Evolutionary conservation across 1,284 basidiomycete genomes (phyloP), one percentile per base, ranked within the genome.

Genomic region (Leccinum pachyderme): DNA sequence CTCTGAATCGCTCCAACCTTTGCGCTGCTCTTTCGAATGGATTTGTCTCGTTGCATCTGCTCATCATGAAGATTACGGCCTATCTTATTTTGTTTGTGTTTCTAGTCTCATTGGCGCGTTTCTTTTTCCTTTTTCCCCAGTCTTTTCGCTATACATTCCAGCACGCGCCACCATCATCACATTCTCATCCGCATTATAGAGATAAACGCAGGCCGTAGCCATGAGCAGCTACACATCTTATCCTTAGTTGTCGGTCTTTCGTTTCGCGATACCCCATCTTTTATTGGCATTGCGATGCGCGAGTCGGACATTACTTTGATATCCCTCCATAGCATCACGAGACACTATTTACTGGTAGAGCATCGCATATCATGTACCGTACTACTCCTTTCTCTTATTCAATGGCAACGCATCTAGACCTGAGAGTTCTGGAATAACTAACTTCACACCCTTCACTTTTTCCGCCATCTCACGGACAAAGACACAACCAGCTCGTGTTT

Each of bases 41-140:
- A 78, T 78, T 80, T 78, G 82, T 84, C 81, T 83, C 81, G 77
- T 79, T 77, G 76, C 76, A 77, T 73, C 77, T 81, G 81, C 76
- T 80, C 76, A 74, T 77, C 75, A 75, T 66, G 66, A 76, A 73
- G 77, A 76, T 72, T 68, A 77, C 70, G 79, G 79, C 75, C 75
- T 78, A 77, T 68, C 63, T 77, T 75, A 75, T 74, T 72, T 63
- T 63, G 64, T 72, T 72, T 70, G 66, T 67, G 63, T 65, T 69
- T 72, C 73, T 72, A 73, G 73, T 73, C 66, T 66, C 67, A 49
- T 60, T 12, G 67, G 66, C 66, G 62, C 58, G 69, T 68, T 58
- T 62, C 54, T 56, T 45, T 58, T 28, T 54, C 46, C 59, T 54
- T 59, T 59, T 28, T 54, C 46, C 59, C 54, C 59, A 58, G 22